phyloP scores from a whole-genome alignment of 1,139 yeast species.

The Zygoascus hellenicus region DNA sequence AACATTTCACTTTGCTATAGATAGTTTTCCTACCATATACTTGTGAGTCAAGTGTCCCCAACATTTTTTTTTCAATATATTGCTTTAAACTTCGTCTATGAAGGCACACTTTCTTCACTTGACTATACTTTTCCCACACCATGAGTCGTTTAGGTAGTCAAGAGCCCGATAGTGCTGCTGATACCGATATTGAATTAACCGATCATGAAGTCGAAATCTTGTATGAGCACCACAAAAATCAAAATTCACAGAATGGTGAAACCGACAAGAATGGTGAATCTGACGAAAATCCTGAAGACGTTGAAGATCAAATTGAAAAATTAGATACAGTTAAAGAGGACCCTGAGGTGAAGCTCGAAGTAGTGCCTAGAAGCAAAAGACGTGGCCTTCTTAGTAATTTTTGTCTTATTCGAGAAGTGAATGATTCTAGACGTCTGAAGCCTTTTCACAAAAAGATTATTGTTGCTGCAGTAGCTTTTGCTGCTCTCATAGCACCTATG shows the following conservation, averaged over 20 bases:
- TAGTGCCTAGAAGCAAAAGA: constrained; percentile 20
- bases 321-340: background rate
- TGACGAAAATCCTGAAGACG: too few relatives aligned
- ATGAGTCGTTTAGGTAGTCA: background rate
- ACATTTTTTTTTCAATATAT: too few relatives aligned
- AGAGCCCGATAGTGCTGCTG: background rate
- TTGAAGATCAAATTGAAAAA: background rate
- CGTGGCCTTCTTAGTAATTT: constrained; percentile 31
- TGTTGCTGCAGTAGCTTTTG: constrained; percentile 61
- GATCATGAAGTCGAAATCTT: background rate
- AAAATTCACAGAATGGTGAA: too few relatives aligned
- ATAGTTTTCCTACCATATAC: too few relatives aligned
- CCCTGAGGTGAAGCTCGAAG: background rate
- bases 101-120: too few relatives aligned
- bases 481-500: constrained; percentile 83
- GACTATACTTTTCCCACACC: too few relatives aligned
- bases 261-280: too few relatives aligned
- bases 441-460: constrained; percentile 44
- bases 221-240: background rate
- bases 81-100: too few relatives aligned
- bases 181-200: too few relatives aligned
- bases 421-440: constrained; percentile 66
- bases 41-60: too few relatives aligned
- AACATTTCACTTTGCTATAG: too few relatives aligned
- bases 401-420: constrained; percentile 61